These are phyloP conservation scores for Agrocybe pediades DNA, from an alignment of 768 basidiomycete genomes.

Conservation along the genomic window DNA sequence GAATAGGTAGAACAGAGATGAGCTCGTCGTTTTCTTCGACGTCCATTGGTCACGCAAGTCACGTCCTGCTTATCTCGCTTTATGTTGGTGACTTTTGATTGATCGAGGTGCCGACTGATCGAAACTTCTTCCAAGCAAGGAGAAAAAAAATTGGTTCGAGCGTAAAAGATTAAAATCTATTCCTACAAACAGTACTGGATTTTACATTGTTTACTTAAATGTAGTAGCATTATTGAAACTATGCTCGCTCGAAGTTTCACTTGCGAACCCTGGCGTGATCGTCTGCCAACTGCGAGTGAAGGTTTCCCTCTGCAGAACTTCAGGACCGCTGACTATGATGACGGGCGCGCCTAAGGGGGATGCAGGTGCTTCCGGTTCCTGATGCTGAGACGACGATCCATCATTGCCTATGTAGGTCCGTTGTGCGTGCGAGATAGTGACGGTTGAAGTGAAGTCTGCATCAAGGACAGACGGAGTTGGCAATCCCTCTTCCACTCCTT, in stretches of 20 bases:
- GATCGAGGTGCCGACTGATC: not conserved
- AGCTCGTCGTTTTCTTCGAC: conserved; percentile 56
- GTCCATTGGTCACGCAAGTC: conserved; percentile 23
- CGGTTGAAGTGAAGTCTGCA: conserved; percentile 1
- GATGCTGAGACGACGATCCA: conserved; percentile 1
- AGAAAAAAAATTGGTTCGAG: no score
- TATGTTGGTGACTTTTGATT: not conserved
- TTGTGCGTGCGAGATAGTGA: conserved; percentile 7
- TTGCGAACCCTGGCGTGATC: conserved; percentile 14
- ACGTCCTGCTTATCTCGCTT: not conserved
- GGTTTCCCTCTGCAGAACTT: conserved; percentile 22
- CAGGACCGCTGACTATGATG: conserved; percentile 24
- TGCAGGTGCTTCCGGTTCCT: conserved; percentile 26
- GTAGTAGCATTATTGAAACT: no score
- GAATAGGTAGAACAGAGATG: conserved; percentile 70
- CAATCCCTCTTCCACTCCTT: conserved; percentile 9
- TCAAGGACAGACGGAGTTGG: conserved; percentile 15
- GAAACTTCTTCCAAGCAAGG: not conserved
- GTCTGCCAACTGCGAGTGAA: conserved; percentile 29
- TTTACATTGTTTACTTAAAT: no score
- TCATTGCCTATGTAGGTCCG: not conserved
- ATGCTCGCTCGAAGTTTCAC: conserved; percentile 12
- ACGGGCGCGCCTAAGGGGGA: conserved; percentile 31
- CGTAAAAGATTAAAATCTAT: no score
- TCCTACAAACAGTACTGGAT: no score